Evolutionary conservation across 441 rosid genomes (phyloP), one percentile per base, ranked within the genome.

Genomic region (Arabidopsis lyrata): DNA sequence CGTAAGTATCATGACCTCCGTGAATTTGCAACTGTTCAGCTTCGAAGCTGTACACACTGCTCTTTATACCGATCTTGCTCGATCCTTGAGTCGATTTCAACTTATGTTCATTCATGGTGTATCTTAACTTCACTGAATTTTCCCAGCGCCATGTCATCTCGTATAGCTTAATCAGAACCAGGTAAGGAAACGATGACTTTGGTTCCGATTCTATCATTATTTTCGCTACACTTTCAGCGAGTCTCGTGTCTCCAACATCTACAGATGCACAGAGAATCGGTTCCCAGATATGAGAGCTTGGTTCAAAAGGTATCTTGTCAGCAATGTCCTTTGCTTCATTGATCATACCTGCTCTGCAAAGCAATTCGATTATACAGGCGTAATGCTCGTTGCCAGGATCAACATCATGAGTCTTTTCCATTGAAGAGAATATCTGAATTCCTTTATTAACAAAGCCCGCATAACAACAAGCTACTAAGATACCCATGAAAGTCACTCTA

Each of bases 111-210:
- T 77, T 75, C 85, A 88, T 78, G 42, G 67, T 71, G 27, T 83
- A 85, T 80, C 76, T 75, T 49, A 89, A 68, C 66, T 80, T 81
- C 61, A 86, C 86, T 63, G 87, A 59, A 27, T 78, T 77, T 73
- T 89, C 98, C 98, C 95, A 89, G 45, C 78, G 79, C 29, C 85
- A 85, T 73, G 84, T 82, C 79, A 61, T 83, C 73, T 88, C 89
- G 52, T 86, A 90, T 54, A 77, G 60, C 64, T 76, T 77, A 66
- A 77, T 68, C 83, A 93, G 76, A 61, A 86, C 77, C 18, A 77
- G 55, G 74, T 81, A 88, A 9, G 92, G 83, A 71, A 83, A 48
- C 54, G 77, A 58, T 6, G 90, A 84, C 18, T 68, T 66, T 20
- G 87, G 86, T 36, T 83, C 78, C 44, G 76, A 47, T 8, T 76